phyloP scores from a whole-genome alignment of 305 asterid species.

The Plantago rigida region DNA sequence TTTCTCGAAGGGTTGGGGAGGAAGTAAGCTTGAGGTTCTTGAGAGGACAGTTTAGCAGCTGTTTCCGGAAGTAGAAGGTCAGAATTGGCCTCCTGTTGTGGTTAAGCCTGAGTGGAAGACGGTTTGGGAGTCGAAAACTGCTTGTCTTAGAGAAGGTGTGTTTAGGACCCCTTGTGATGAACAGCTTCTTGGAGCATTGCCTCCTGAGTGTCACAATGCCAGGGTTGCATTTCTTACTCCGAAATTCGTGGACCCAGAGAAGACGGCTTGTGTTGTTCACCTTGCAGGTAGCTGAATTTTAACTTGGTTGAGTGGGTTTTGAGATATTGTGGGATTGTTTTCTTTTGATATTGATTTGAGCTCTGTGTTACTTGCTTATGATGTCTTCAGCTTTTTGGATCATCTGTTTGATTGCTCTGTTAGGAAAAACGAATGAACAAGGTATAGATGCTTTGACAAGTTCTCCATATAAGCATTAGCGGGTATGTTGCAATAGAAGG shows the following conservation, averaged over 20 bases:
- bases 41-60: conserved; percentile 69
- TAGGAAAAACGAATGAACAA: no score
- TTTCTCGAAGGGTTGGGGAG: conserved; percentile 94
- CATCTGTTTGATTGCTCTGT: neutral
- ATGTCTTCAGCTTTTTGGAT: neutral
- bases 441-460: no score
- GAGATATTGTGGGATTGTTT: neutral
- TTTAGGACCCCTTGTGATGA: conserved; percentile 79
- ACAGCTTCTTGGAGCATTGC: conserved; percentile 73
- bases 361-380: neutral
- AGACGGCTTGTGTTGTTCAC: conserved; percentile 88
- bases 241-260: conserved; percentile 47
- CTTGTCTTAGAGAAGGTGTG: conserved; percentile 71
- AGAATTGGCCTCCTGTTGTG: conserved; percentile 65
- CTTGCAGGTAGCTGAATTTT: conserved; percentile 65
- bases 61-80: conserved; percentile 62
- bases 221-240: conserved; percentile 87
- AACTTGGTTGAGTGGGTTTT: conserved; percentile 2
- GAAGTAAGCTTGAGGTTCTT: conserved; percentile 69
- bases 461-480: no score
- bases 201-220: conserved; percentile 76
- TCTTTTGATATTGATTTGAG: no score
- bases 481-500: no score
- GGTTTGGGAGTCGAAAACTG: conserved; percentile 80
- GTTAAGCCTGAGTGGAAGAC: conserved; percentile 80